Percentiles rank a stretch among this genome's conserved stretches.
These are phyloP conservation scores for Tylopilus rubrobrunneus DNA, from an alignment of 768 basidiomycete genomes.

Conservation along the genomic window DNA sequence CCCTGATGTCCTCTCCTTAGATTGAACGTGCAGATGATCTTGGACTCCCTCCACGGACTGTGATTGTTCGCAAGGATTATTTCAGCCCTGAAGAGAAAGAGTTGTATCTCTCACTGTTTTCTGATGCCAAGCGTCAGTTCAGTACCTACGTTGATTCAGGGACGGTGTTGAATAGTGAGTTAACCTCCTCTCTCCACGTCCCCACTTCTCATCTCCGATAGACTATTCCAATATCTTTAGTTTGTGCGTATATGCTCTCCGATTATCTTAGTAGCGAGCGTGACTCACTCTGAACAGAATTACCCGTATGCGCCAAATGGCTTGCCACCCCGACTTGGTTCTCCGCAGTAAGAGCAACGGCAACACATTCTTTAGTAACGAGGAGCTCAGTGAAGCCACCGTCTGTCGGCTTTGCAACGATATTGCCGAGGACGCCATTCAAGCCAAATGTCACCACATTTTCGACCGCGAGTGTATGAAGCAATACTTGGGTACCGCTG, in stretches of 20 bases:
- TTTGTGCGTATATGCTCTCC: slow-evolving; percentile 42
- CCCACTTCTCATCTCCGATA: slow-evolving; percentile 24
- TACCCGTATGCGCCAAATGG: slow-evolving; percentile 95
- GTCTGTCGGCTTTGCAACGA: slow-evolving; percentile 97
- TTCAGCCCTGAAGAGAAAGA: slow-evolving; percentile 99
- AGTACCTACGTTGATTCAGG: slow-evolving; percentile 86
- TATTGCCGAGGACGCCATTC: slow-evolving; percentile 94
- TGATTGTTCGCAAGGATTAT: slow-evolving; percentile 83
- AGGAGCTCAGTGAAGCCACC: slow-evolving; percentile 67
- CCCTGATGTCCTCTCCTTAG: slow-evolving; percentile 33
- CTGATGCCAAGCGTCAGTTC: slow-evolving; percentile 90
- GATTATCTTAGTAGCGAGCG: background rate
- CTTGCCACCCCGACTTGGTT: slow-evolving; percentile 92
- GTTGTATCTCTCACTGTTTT: slow-evolving; percentile 85
- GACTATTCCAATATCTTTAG: slow-evolving; percentile 91
- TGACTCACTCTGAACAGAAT: slow-evolving; percentile 46
- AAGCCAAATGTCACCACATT: slow-evolving; percentile 88
- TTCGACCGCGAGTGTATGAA: slow-evolving; percentile 96
- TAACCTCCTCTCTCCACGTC: background rate
- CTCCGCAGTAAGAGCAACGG: slow-evolving; percentile 81
- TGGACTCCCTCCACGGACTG: slow-evolving; percentile 88
- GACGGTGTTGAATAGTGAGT: slow-evolving; percentile 87
- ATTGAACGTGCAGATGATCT: slow-evolving; percentile 95
- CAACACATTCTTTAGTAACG: slow-evolving; percentile 48
- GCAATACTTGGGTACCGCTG: slow-evolving; percentile 78